phyloP scores from a whole-genome alignment of 768 basidiomycete genomes.

The Daedaleopsis nitida region DNA sequence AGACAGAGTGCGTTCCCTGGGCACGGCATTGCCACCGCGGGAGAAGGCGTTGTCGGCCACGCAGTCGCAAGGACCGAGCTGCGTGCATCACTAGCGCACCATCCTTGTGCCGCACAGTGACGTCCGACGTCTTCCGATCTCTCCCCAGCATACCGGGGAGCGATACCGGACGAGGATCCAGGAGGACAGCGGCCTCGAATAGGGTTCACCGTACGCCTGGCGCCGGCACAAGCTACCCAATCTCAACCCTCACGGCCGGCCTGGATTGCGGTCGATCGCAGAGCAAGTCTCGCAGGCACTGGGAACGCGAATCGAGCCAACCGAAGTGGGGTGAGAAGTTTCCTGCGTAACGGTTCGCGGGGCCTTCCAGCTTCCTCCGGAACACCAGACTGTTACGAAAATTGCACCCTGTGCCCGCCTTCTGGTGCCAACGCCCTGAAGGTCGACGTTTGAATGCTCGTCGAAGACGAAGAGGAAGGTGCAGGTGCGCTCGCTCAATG shows the following conservation, averaged over 20 bases:
- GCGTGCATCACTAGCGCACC: neutral
- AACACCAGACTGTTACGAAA: neutral
- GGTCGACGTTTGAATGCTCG: neutral
- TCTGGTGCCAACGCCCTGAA: conserved; percentile 12
- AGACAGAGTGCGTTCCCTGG: conserved; percentile 6
- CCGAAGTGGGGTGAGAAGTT: conserved; percentile 18
- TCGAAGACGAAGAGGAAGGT: conserved; percentile 3
- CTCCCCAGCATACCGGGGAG: neutral
- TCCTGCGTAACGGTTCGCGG: conserved; percentile 12
- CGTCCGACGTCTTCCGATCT: neutral
- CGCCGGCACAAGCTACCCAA: neutral
- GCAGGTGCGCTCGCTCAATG: neutral
- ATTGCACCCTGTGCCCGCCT: conserved; percentile 11
- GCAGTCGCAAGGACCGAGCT: neutral
- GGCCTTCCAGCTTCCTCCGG: neutral
- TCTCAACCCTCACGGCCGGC: conserved; percentile 3
- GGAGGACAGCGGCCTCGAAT: neutral
- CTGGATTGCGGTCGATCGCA: conserved; percentile 12
- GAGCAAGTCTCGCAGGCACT: conserved; percentile 7
- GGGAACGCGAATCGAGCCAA: conserved; percentile 4
- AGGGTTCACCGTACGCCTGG: conserved; percentile 1
- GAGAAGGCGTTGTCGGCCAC: conserved; percentile 3
- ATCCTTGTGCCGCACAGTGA: neutral
- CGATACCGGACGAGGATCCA: conserved; percentile 4
- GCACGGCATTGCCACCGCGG: conserved; percentile 11